These are phyloP conservation scores for Carallia brachiata DNA, from an alignment of 345 rosid species.

Conservation along the genomic window DNA sequence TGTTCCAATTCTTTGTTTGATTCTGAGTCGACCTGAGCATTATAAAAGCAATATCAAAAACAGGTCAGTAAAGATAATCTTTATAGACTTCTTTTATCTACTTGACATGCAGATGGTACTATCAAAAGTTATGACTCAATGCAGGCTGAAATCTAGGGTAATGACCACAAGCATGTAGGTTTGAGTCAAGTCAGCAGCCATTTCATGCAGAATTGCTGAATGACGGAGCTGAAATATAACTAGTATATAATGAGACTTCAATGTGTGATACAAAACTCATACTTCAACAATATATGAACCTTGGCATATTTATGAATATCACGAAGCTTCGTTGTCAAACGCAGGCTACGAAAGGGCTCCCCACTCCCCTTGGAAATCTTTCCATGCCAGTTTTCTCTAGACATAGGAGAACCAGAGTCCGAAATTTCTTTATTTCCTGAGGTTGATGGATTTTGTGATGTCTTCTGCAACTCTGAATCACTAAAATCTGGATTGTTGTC, in stretches of 20 bases:
- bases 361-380: constrained; percentile 55
- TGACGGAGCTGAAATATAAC: not conserved
- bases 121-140: not conserved
- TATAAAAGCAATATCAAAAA: not conserved
- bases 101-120: not conserved
- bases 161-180: not conserved
- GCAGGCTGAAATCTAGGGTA: not conserved
- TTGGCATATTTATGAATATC: constrained; percentile 95
- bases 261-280: not conserved
- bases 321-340: constrained; percentile 84
- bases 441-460: constrained; percentile 50
- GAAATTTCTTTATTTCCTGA: constrained; percentile 63
- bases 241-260: not conserved
- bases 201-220: not conserved
- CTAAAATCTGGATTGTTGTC: constrained; percentile 56
- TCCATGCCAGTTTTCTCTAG: constrained; percentile 80
- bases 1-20: constrained; percentile 91
- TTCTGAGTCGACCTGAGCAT: constrained; percentile 72
- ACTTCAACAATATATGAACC: constrained; percentile 40
- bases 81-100: not conserved
- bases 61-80: not conserved
- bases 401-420: constrained; percentile 63
- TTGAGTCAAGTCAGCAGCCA: not conserved
- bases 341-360: constrained; percentile 70
- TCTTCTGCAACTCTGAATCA: constrained; percentile 65